These are phyloP conservation scores for Hypoxylon intermedium DNA, from an alignment of 495 filamentous ascomycete species.

Conservation along the genomic window DNA sequence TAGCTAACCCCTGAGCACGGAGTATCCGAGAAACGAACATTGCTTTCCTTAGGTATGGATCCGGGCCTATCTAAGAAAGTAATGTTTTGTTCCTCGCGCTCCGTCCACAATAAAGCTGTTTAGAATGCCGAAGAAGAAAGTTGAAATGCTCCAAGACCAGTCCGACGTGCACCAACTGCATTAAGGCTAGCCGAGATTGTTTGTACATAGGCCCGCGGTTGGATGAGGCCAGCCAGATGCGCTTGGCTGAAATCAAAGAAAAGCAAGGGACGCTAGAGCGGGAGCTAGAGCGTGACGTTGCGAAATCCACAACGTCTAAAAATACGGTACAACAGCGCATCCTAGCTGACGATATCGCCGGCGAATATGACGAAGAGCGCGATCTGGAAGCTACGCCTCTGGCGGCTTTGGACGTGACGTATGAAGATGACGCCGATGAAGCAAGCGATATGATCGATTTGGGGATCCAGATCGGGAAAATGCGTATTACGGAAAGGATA, in stretches of 20 bases:
- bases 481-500: constrained; percentile 76
- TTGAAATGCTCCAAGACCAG: constrained; percentile 78
- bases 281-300: constrained; percentile 64
- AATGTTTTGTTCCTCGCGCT: constrained; percentile 64
- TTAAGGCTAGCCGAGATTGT: constrained; percentile 66
- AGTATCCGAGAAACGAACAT: constrained; percentile 26
- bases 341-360: constrained; percentile 55
- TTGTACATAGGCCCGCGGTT: constrained; percentile 67
- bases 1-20: constrained; percentile 28
- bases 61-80: constrained; percentile 47
- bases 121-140: constrained; percentile 77
- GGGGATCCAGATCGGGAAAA: constrained; percentile 71
- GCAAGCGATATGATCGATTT: constrained; percentile 73
- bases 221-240: constrained; percentile 65
- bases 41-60: constrained; percentile 10
- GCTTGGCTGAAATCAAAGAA: constrained; percentile 73
- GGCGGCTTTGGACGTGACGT: constrained; percentile 66
- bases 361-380: constrained; percentile 55
- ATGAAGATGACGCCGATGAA: constrained; percentile 65
- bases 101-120: constrained; percentile 41
- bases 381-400: constrained; percentile 62
- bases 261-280: constrained; percentile 69
- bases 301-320: constrained; percentile 43
- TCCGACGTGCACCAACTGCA: constrained; percentile 73
- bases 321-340: constrained; percentile 43